A percentile compares a stretch with the other conserved stretches of the same genome.
Conservation (phyloP, 257 asterid genomes). For the Galeopsis tetrahit region DNA sequence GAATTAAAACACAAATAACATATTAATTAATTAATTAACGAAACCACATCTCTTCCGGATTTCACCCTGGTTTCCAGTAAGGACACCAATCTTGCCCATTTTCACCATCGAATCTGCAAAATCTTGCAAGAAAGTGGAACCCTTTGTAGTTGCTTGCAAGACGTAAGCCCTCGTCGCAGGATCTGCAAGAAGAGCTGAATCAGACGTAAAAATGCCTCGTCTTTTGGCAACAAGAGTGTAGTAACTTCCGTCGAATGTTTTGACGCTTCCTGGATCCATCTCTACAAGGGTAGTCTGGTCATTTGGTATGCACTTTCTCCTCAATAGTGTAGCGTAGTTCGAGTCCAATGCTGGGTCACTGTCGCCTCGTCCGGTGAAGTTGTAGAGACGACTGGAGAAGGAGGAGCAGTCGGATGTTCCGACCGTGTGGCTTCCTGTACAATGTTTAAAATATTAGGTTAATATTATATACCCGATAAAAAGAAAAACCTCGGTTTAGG, state of each 20-base stretch:
- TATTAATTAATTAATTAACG: slow-evolving; percentile 34
- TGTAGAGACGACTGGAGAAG: slow-evolving; percentile 61
- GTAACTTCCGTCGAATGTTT: slow-evolving; percentile 46
- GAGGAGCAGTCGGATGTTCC: slow-evolving; percentile 57
- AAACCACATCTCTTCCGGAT: slow-evolving; percentile 52
- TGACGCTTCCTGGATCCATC: slow-evolving; percentile 68
- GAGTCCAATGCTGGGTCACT: slow-evolving; percentile 60
- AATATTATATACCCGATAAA: too few relatives aligned
- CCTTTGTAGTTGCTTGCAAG: slow-evolving; percentile 20
- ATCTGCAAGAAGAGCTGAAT: slow-evolving; percentile 56
- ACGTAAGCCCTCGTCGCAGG: slow-evolving; percentile 45
- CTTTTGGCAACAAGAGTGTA: slow-evolving; percentile 47
- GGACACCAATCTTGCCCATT: slow-evolving; percentile 56
- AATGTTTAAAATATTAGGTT: not conserved
- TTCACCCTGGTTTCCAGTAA: slow-evolving; percentile 59
- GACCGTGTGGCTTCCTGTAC: slow-evolving; percentile 61
- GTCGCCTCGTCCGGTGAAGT: slow-evolving; percentile 69
- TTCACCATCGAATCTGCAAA: slow-evolving; percentile 55
- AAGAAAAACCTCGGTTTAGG: too few relatives aligned
- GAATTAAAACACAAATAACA: not conserved
- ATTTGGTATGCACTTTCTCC: slow-evolving; percentile 42
- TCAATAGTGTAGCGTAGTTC: slow-evolving; percentile 44
- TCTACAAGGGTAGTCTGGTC: slow-evolving; percentile 51
- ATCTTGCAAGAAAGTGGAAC: slow-evolving; percentile 43
- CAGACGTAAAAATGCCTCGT: slow-evolving; percentile 54